phyloP scores from a whole-genome alignment of 371 early-diverging fungal genomes.

The Mortierella sp. region DNA sequence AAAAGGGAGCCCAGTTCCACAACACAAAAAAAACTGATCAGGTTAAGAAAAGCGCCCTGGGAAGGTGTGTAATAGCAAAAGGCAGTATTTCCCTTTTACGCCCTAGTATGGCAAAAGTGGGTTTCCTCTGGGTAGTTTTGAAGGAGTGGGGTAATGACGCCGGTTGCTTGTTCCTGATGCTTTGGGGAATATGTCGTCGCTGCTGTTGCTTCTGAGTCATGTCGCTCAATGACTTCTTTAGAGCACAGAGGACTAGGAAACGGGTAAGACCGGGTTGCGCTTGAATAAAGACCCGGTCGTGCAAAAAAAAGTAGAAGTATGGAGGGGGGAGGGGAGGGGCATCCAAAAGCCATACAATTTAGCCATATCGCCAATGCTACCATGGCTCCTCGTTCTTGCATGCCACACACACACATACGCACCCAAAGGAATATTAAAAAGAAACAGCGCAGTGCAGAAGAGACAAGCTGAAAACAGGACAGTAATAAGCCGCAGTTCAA shows the following conservation, averaged over 20 bases:
- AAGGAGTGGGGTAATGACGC: neutral
- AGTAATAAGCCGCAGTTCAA: neutral
- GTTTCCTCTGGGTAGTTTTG: neutral
- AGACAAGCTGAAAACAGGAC: neutral
- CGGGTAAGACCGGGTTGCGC: constrained; percentile 13
- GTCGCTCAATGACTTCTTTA: neutral
- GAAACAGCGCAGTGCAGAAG: constrained; percentile 1
- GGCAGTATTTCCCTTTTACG: neutral
- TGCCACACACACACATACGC: neutral
- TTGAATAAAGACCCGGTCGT: constrained; percentile 8
- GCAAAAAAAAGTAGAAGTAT: neutral
- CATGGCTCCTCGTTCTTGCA: neutral
- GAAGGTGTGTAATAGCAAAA: neutral
- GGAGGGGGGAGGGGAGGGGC: neutral
- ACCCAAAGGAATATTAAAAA: neutral
- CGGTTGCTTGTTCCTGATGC: neutral
- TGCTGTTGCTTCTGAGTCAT: neutral
- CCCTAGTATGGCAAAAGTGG: neutral
- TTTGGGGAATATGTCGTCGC: neutral
- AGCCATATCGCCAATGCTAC: neutral
- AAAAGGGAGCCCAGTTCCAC: constrained; percentile 5
- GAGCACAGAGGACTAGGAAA: neutral
- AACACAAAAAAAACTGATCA: neutral
- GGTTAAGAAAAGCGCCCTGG: neutral
- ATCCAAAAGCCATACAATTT: too few species aligned